Base-by-base conservation (phyloP, 108 stramenopile species). In the Stephanodiscus minutulus region DNA sequence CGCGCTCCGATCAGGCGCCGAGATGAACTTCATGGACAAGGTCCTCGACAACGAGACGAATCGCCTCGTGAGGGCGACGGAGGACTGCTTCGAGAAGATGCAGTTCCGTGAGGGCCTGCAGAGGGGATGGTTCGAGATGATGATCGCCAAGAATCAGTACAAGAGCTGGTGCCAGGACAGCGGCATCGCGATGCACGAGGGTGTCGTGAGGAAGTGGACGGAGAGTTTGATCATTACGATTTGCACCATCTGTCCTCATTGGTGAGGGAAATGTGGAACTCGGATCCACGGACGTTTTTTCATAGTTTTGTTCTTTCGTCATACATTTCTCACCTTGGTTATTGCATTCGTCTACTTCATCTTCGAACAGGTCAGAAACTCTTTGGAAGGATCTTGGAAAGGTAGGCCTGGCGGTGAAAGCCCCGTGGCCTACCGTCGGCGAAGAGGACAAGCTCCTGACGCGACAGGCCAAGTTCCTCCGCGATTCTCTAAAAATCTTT, bases 41-140 rank as follows among this genome's bases (percentile, higher is more conserved):
- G 96, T 97, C 35, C 85, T 99, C 55, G 53, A 86, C 27, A 97
- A 97, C 70, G 96, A 97, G 62, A 97, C 94, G 27, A 93, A 95
- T 66, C 84, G 90, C 37, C 79, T 95, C 37, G 82, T 97, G 28
- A 85, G 60, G 27, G 84, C 75, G 36, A 83, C 89, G 28, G 82
- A 76, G 35, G 78, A 61, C 12, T 66, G 77, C 63, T 97, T 89
- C 67, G 82, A 79, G 17, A 63, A 68, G n/a, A 94, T 94, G 93
- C 87, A 87, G 66, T 94, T 91, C 82, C 83, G 96, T 27, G 96
- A 97, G 66, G 98, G 96, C 5, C 66, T 99, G 13, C 91, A 97
- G 75, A 64, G 84, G 11, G 96, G 96, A 48, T 98, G 94, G 90
- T 97, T 85, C 68, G 95, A 97, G 46, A 84, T 98, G 86, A 81